Evolutionary conservation across 805 yeast genomes (phyloP), one percentile per base, ranked within the genome.

Genomic region (baker's yeast (Saccharomyces cerevisiae)): DNA sequence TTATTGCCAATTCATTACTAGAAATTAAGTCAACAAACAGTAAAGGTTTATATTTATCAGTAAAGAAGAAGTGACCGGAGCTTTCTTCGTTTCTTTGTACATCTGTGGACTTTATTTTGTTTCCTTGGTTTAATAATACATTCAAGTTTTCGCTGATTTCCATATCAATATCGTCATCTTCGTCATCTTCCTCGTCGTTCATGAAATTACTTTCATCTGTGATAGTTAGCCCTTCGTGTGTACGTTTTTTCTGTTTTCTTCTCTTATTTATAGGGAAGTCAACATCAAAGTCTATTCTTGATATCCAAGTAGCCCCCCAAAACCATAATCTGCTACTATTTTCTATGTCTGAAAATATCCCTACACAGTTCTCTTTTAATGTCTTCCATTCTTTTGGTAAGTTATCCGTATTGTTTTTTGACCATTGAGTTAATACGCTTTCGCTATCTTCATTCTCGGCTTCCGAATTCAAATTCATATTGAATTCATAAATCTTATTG

Each of bases 241-340:
- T 60, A 61, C 75, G 73, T 59, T 75, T 74, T 58, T 66, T 69
- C 13, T 66, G 59, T 41, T 65, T 65, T 63, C 63, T 70, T 46
- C 65, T 57, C 14, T 60, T 67, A 41, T 58, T 68, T 52, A 77
- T 69, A 13, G 88, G 85, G 51, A 83, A 68, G 62, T 85, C 80
- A 52, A 76, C 66, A 8, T 77, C 68, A 59, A 87, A 70, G 68
- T 92, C 92, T 50, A 92, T 78, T 67, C 79, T 87, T 3, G 85
- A 79, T 14, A 91, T 60, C 96, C 96, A 92, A 51, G 80, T 80
- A 22, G 87, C 77, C 1, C 97, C 96, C 80, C 88, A 90, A n/a
- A 89, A 70, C 97, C 97, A 92, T 14, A 86, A 72, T 53, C 80
- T 76, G 32, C 72, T 63, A 1, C 70, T 59, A 32, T 71, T 69